Evolutionary conservation across 148 eudicot species (phyloP).

Genomic region (Chenopodium formosanum): DNA sequence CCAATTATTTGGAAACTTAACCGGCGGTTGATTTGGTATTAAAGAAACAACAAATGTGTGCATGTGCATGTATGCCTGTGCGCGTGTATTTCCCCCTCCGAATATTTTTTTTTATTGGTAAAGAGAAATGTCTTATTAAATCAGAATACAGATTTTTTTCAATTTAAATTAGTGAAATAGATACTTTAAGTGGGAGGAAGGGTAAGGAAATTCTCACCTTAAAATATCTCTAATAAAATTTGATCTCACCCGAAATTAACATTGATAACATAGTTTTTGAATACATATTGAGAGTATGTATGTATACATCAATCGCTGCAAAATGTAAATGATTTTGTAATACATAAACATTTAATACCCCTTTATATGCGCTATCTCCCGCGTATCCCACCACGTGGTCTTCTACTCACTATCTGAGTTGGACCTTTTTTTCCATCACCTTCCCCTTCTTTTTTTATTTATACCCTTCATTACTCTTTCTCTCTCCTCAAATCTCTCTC

Average conservation of each 20-base stretch:
- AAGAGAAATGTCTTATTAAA: too few species aligned
- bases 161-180: too few species aligned
- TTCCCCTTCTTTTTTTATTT: not conserved
- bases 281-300: not conserved
- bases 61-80: not conserved
- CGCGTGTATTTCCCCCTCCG: not conserved
- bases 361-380: not conserved
- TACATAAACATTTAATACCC: not conserved
- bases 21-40: not conserved
- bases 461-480: not conserved
- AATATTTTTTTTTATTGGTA: too few species aligned
- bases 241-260: not conserved
- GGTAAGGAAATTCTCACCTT: too few species aligned
- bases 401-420: constrained; percentile 3
- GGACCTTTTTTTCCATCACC: not conserved
- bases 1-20: not conserved
- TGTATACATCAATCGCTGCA: too few species aligned
- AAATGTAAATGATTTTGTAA: too few species aligned
- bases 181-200: too few species aligned
- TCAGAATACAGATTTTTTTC: too few species aligned
- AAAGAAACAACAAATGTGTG: not conserved
- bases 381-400: constrained; percentile 16
- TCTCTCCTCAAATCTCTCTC: not conserved
- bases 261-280: not conserved
- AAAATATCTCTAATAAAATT: too few species aligned